Evolutionary conservation across 306 rosid species (phyloP), one percentile per base, ranked within the genome.

Genomic region (Acacia acuminata): DNA sequence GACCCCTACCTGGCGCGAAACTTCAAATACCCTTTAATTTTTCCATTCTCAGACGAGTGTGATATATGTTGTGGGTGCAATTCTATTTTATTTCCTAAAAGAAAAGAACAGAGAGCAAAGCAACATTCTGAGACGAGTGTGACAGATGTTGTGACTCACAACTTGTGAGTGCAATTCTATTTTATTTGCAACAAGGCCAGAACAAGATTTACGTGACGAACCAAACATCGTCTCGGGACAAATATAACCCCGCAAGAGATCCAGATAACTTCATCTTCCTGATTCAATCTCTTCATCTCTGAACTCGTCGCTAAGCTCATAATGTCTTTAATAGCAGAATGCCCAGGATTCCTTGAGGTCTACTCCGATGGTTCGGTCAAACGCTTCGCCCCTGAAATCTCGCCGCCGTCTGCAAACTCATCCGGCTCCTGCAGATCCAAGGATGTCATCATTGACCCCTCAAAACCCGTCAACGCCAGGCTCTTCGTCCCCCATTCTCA

Each of bases 361-460:
- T 88, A 85, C 58, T 88, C 98, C 0, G 90, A 92, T 79, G 98
- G 92, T 17, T 82, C 89, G 2, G 94, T 95, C 60, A 92, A 87
- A 58, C 98, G 98, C 64, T 92, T 85, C 32, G 45, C 61, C 3
- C 97, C 91, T 1, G 91, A 86, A 47, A 80, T 43, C 20, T 81
- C 60, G 16, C 36, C 85, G 8, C 84, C 90, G 44, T 87, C 91
- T 20, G 13, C 71, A 1, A 80, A 86, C 20, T 53, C 91, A 30
- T 7, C 67, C 20, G 48, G 82, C 15, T 86, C 89, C 51, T 93
- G 77, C 88, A 87, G 77, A 76, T 90, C 86, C 70, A 95, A 93
- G 84, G 97, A 95, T 42, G 89, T 88, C 22, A 53, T 83, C 53
- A 90, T 93, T 3, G 88, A 92, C 90, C 40, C 88, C 3, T 83